Evolutionary conservation across 306 rosid genomes (phyloP), one percentile per base, ranked within the genome.

Genomic region (Morella rubra): DNA sequence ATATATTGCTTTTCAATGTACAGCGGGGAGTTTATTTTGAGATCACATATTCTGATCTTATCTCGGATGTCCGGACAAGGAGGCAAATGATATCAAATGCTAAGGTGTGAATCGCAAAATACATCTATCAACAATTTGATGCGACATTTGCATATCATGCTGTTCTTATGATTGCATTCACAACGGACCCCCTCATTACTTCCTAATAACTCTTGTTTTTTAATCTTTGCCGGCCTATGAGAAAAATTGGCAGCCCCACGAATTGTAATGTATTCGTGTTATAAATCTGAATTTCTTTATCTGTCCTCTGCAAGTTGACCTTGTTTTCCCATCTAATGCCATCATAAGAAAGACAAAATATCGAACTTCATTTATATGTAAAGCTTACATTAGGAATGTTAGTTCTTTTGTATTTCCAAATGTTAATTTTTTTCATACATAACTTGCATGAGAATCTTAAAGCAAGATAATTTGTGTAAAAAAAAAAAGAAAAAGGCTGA

Each of bases 1-100:
- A 81, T 16, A 32, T 10, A 19, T n/a, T 53, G 27, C 6, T 74
- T 69, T 54, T 81, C 70, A 44, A 61, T 60, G 18, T 59, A 64
- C 96, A 95, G 96, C 88, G 98, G 19, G 96, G 95, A 46, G 81
- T 92, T 79, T 87, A 75, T 84, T 95, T 95, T 58, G 99, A 95
- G 82, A 83, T 95, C 32, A 74, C 86, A 15, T 90, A 95, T 47
- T 83, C 89, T 19, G 79, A 79, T 81, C 74, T 92, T 72, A 73
- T 91, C 69, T 47, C 76, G 1, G 91, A 91, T 77, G 56, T 75
- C 44, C 93, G 87, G 42, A 52, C 73, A 14, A 88, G 97, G 89
- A 86, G 89, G 82, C 96, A 87, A 81, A 68, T 89, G 76, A 89
- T 92, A 84, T 72, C 91, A 79, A 82, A 77, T 88, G 89, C 90